Conservation (phyloP, 2,329 filamentous ascomycete species). For the Colletotrichum sojae region DNA sequence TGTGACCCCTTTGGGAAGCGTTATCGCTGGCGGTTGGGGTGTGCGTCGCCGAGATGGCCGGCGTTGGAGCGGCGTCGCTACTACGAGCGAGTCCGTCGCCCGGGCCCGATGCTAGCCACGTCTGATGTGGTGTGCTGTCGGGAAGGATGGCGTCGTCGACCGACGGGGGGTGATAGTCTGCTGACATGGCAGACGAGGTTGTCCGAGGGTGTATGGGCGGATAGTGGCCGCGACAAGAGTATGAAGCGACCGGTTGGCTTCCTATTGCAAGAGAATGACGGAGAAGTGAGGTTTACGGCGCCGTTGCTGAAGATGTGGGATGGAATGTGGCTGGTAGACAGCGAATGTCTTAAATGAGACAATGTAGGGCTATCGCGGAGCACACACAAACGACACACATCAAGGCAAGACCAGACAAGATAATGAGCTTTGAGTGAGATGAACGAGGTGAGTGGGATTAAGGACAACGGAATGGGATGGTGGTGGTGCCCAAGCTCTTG, state of each 20-base stretch:
- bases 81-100: conserved; percentile 21
- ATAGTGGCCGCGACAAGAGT: neutral
- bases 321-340: conserved; percentile 3
- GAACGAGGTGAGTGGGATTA: neutral
- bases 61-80: conserved; percentile 20
- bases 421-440: too few species aligned
- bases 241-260: conserved; percentile 3
- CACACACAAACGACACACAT: conserved; percentile 25
- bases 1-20: conserved; percentile 24
- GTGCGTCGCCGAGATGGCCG: conserved; percentile 5
- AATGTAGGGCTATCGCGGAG: conserved; percentile 11
- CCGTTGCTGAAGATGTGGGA: conserved; percentile 5
- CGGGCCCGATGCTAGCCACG: conserved; percentile 26
- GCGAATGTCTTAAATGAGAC: conserved; percentile 30
- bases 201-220: neutral
- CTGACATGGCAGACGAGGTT: conserved; percentile 21
- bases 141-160: conserved; percentile 16
- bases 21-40: conserved; percentile 20
- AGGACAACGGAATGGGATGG: neutral
- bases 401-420: too few species aligned
- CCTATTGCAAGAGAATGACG: neutral
- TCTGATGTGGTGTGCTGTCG: conserved; percentile 11
- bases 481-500: conserved; percentile 2
- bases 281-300: conserved; percentile 9
- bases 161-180: conserved; percentile 25